Percentiles rank a stretch among this genome's conserved stretches.
Conservation (phyloP, 495 filamentous ascomycete species). For the Xylaria palmicola region DNA sequence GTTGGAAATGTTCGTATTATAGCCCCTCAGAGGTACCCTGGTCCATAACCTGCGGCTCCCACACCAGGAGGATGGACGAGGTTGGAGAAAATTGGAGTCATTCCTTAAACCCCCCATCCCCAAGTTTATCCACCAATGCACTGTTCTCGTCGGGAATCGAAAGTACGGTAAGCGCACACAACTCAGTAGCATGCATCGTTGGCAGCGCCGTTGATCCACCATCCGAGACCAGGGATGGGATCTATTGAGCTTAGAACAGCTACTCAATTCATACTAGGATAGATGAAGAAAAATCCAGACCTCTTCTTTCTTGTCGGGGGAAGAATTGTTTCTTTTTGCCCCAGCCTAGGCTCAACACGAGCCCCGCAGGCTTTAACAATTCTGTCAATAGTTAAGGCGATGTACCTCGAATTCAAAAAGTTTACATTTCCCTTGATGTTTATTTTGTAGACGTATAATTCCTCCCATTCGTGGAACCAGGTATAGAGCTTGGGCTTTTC, state of each 20-base stretch:
- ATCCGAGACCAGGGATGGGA: not conserved
- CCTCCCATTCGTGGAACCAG: no score
- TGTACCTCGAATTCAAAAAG: no score
- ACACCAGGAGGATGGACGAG: not conserved
- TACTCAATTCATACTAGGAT: no score
- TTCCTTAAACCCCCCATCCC: not conserved
- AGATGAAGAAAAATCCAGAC: no score
- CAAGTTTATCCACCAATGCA: constrained; percentile 16
- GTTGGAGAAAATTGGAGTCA: constrained; percentile 15
- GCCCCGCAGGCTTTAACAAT: no score
- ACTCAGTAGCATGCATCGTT: not conserved
- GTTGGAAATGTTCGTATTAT: constrained; percentile 6
- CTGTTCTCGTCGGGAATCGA: not conserved
- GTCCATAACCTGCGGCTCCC: not conserved
- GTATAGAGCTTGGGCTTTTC: not conserved
- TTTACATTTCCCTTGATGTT: no score
- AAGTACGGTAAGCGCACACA: not conserved
- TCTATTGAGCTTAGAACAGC: not conserved
- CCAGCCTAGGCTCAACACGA: no score
- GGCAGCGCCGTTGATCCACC: not conserved
- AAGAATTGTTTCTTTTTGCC: no score
- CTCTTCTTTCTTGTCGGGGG: no score
- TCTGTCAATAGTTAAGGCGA: no score
- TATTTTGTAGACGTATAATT: no score
- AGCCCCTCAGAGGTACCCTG: not conserved